These are phyloP conservation scores for Serendipita vermifera DNA, from an alignment of 768 basidiomycete species.

Conservation along the genomic window DNA sequence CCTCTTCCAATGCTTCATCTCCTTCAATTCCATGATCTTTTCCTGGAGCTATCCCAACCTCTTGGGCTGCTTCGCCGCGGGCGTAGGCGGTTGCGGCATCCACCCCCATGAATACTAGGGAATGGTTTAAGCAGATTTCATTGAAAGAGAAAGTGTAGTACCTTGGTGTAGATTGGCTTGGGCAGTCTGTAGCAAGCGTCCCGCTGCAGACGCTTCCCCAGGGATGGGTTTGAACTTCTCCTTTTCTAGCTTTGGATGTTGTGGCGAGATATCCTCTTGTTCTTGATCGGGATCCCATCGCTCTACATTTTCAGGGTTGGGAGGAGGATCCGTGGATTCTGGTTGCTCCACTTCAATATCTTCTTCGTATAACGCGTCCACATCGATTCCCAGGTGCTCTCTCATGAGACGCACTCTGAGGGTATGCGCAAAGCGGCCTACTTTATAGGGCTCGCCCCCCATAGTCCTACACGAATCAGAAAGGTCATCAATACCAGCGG, in stretches of 20 bases:
- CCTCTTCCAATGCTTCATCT: constrained; percentile 33
- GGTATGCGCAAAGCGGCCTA: constrained; percentile 93
- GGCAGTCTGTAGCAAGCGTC: not conserved
- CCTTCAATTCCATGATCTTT: constrained; percentile 29
- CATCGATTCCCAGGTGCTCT: constrained; percentile 91
- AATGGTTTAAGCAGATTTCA: constrained; percentile 23
- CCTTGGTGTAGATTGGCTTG: not conserved
- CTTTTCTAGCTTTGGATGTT: constrained; percentile 29
- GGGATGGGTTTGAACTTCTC: constrained; percentile 8
- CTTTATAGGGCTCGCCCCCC: constrained; percentile 89
- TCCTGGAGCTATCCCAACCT: constrained; percentile 32
- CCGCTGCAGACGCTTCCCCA: not conserved
- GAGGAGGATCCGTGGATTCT: constrained; percentile 13
- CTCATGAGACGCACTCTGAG: constrained; percentile 89
- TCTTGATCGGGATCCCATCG: constrained; percentile 65
- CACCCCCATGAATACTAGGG: constrained; percentile 30
- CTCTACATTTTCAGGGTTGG: not conserved
- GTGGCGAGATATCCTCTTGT: constrained; percentile 26
- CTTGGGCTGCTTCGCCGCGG: constrained; percentile 28
- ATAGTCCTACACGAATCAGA: constrained; percentile 46
- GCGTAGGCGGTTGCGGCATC: constrained; percentile 29
- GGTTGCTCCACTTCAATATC: constrained; percentile 25
- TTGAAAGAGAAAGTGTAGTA: constrained; percentile 13
- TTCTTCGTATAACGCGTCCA: constrained; percentile 73
- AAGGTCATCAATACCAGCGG: too few species aligned